A percentile compares a stretch with the other conserved stretches of the same genome.
Conservation (phyloP, 495 filamentous ascomycete genomes). For the Jackrogersella minutella region DNA sequence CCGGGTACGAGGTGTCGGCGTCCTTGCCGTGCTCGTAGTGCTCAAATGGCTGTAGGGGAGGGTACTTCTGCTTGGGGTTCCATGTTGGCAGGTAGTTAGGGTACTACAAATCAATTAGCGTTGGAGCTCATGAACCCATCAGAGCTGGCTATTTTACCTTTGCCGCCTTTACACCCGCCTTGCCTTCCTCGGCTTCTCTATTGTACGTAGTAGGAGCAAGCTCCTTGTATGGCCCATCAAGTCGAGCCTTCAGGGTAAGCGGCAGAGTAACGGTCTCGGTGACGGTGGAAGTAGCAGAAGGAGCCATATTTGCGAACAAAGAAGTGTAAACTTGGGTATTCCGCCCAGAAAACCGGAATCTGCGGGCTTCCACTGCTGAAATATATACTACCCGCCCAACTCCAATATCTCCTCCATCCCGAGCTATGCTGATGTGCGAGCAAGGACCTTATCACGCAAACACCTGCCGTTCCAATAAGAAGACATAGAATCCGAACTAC, state of each 20-base stretch:
- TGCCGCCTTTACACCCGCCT: constrained; percentile 54
- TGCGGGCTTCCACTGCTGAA: background rate
- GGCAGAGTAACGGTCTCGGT: constrained; percentile 45
- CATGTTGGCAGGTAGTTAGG: constrained; percentile 81
- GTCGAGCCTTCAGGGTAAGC: constrained; percentile 51
- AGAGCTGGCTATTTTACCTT: constrained; percentile 42
- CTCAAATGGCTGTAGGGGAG: constrained; percentile 71
- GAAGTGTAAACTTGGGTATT: no score
- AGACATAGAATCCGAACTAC: background rate
- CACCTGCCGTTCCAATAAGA: constrained; percentile 42
- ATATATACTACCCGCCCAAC: constrained; percentile 35
- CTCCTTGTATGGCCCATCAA: constrained; percentile 69
- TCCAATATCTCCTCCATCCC: background rate
- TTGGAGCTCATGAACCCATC: background rate
- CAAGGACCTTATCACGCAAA: constrained; percentile 44
- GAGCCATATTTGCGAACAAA: constrained; percentile 58
- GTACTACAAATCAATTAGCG: constrained; percentile 55
- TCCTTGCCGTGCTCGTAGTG: constrained; percentile 77
- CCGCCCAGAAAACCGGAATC: background rate
- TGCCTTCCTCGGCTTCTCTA: constrained; percentile 56
- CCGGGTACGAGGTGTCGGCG: constrained; percentile 71
- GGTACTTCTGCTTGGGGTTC: constrained; percentile 67
- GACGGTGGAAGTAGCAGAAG: constrained; percentile 59
- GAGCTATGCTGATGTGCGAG: constrained; percentile 43
- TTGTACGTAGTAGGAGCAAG: constrained; percentile 61